Conservation (phyloP, 2,329 filamentous ascomycete species). For the Cladosporium austrohemisphaericum region DNA sequence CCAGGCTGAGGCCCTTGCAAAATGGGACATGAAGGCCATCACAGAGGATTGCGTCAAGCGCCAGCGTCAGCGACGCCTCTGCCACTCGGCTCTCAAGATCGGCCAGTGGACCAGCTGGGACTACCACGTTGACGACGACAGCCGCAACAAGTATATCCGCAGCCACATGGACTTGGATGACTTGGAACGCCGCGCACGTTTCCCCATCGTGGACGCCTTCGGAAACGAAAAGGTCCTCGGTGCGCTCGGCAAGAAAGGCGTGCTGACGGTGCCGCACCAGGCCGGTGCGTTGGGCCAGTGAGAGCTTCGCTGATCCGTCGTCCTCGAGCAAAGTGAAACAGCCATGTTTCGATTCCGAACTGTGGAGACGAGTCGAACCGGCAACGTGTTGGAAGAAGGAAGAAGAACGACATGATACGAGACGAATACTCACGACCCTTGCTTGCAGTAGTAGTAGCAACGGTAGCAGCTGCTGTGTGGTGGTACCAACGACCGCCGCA, state of each 20-base stretch:
- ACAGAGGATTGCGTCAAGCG: conserved; percentile 69
- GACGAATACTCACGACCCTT: conserved; percentile 12
- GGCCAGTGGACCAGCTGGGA: conserved; percentile 82
- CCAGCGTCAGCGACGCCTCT: conserved; percentile 73
- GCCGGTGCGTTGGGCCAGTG: conserved; percentile 34
- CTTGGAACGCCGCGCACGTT: conserved; percentile 71
- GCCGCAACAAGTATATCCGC: conserved; percentile 68
- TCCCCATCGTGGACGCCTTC: conserved; percentile 53
- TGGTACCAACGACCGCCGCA: neutral
- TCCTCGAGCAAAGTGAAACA: neutral
- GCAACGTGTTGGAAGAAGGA: neutral
- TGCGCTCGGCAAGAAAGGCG: conserved; percentile 22
- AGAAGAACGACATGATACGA: neutral
- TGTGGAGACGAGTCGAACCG: no score
- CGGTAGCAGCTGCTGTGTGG: no score
- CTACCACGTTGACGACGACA: conserved; percentile 70
- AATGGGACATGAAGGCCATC: conserved; percentile 79
- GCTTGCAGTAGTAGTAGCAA: no score
- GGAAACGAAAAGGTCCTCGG: conserved; percentile 33
- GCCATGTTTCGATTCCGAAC: conserved; percentile 6
- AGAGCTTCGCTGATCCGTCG: neutral
- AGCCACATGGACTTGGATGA: conserved; percentile 77
- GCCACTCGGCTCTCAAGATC: conserved; percentile 73
- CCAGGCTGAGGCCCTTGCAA: conserved; percentile 65
- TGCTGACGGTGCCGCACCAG: conserved; percentile 27